A percentile compares a stretch with the other conserved stretches of the same genome.
phyloP scores from a whole-genome alignment of 179 eudicot species.

The Sideroxylon spinosum region DNA sequence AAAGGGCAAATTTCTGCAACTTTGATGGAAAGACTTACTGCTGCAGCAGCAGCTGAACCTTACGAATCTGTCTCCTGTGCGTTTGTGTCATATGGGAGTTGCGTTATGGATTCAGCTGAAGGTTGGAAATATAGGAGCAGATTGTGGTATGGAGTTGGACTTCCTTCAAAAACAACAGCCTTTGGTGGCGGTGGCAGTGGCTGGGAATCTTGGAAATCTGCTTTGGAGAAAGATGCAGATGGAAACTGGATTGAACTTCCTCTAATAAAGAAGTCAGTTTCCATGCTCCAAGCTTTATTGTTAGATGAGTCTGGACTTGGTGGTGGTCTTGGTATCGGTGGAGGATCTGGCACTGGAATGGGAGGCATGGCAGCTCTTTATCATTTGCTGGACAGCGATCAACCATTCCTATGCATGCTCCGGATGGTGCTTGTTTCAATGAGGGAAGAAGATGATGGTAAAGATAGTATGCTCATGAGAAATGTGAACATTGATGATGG shows the following conservation, averaged over 20 bases:
- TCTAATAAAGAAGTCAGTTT: constrained; percentile 72
- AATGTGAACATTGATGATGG: constrained; percentile 40
- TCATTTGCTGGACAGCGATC: constrained; percentile 96
- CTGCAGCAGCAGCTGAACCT: constrained; percentile 97
- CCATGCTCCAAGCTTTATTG: constrained; percentile 91
- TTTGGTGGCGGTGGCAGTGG: constrained; percentile 98
- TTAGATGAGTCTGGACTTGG: constrained; percentile 98
- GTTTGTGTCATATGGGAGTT: constrained; percentile 95
- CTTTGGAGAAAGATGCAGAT: constrained; percentile 77
- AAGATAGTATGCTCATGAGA: constrained; percentile 54
- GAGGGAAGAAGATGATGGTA: constrained; percentile 96
- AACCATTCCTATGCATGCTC: constrained; percentile 97
- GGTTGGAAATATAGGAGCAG: constrained; percentile 96
- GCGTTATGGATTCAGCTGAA: constrained; percentile 70
- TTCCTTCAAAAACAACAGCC: constrained; percentile 46
- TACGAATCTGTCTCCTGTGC: constrained; percentile 95
- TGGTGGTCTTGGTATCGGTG: constrained; percentile 97
- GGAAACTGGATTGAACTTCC: constrained; percentile 96
- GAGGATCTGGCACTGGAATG: constrained; percentile 99
- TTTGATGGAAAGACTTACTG: constrained; percentile 87
- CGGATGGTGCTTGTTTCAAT: constrained; percentile 94
- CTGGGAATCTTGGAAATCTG: constrained; percentile 80
- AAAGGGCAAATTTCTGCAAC: constrained; percentile 73
- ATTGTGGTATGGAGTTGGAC: constrained; percentile 89
- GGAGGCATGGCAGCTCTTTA: constrained; percentile 97